Conservation (phyloP, 2,329 filamentous ascomycete species). For the Fusarium floridanum region DNA sequence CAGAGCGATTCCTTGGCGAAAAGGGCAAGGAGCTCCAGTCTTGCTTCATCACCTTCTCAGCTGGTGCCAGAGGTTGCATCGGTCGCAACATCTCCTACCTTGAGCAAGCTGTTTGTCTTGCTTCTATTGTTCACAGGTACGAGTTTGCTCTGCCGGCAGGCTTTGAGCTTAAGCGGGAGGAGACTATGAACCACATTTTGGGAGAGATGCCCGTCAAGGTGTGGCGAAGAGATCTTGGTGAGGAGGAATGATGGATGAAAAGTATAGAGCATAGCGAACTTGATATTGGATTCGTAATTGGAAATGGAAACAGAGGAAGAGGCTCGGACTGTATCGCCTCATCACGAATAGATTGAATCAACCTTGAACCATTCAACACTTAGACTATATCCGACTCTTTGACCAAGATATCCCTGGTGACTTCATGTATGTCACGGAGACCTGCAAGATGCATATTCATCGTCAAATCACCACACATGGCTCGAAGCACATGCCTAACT, state of each 20-base stretch:
- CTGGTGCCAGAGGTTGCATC: constrained; percentile 5
- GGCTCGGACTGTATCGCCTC: too few species aligned
- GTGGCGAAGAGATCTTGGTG: constrained; percentile 1
- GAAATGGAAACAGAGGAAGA: not conserved
- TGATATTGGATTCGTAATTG: not conserved
- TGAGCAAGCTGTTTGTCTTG: constrained; percentile 4
- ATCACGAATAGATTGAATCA: not conserved
- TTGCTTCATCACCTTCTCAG: not conserved
- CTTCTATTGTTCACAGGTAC: constrained; percentile 5
- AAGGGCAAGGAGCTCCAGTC: constrained; percentile 5
- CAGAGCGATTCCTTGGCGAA: not conserved
- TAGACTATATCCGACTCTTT: not conserved
- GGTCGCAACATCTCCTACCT: not conserved
- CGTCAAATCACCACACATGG: constrained; percentile 27
- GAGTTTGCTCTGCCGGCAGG: not conserved
- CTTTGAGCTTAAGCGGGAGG: not conserved
- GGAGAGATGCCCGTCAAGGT: constrained; percentile 9
- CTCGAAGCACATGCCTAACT: constrained; percentile 16
- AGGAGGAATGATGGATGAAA: not conserved
- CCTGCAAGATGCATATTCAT: constrained; percentile 37
- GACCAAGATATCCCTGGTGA: constrained; percentile 14
- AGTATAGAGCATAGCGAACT: constrained; percentile 2
- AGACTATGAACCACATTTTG: constrained; percentile 3
- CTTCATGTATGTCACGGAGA: constrained; percentile 17
- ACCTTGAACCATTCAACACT: not conserved